Evolutionary conservation across 305 asterid species (phyloP).

Genomic region (Fraxinus velutina): DNA sequence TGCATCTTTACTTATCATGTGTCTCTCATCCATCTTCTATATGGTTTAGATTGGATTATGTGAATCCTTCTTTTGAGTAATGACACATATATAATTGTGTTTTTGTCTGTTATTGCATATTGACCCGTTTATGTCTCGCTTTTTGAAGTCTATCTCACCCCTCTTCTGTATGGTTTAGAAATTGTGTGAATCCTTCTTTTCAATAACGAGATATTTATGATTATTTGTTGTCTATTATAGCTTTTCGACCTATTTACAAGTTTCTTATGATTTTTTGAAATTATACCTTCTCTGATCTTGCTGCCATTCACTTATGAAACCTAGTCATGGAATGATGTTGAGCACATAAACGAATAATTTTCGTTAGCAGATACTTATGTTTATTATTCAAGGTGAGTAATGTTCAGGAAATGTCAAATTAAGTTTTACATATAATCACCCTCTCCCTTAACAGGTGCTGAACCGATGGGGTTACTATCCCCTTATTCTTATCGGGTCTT

Average conservation of each 20-base stretch:
- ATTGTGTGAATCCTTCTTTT: slow-evolving; percentile 5
- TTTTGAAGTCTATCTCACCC: not conserved
- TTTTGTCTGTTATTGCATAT: not conserved
- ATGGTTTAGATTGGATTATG: not conserved
- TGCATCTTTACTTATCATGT: slow-evolving; percentile 15
- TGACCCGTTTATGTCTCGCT: not conserved
- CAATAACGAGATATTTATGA: not conserved
- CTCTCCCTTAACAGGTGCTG: slow-evolving; percentile 52
- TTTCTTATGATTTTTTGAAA: not conserved
- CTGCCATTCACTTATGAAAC: slow-evolving; percentile 15
- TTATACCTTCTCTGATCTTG: not conserved
- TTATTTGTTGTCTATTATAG: not conserved
- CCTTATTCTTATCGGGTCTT: slow-evolving; percentile 87
- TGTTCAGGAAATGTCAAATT: not conserved
- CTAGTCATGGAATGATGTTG: not conserved
- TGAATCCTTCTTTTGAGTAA: not conserved
- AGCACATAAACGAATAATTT: not conserved
- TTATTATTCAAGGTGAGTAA: not conserved
- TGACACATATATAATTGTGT: not conserved
- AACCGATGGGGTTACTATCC: slow-evolving; percentile 98
- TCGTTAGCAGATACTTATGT: not conserved
- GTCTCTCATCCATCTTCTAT: not conserved
- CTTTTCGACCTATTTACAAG: not conserved
- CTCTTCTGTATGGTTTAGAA: not conserved
- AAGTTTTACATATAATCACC: not conserved